Evolutionary conservation across 805 yeast species (phyloP), one percentile per base, ranked within the genome.

Genomic region (Lipomyces japonicus): DNA sequence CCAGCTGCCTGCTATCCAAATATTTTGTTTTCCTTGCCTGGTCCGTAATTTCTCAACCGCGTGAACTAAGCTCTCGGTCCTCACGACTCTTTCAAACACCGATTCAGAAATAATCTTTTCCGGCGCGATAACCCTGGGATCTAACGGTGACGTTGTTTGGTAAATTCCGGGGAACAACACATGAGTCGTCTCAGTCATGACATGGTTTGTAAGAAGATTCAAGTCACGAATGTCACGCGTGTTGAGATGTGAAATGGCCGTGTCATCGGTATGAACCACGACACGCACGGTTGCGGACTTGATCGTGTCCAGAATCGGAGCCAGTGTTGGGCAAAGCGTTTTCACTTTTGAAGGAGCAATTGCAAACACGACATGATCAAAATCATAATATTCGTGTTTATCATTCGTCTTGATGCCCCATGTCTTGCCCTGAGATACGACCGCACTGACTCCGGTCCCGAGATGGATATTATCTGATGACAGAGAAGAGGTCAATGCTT

Each of bases 1-100:
- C 57, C 57, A 53, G 36, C 55, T 50, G 16, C 51, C 57, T 4
- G 42, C 24, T 14, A 53, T 46, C 57, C 57, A 53, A 22, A 53
- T 44, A 16, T 50, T 50, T 16, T 50, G 51, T 16, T 44, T n/a
- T 4, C 57, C 57, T 32, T 50, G 57, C 16, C 40, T n/a, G 43
- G 22, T 35, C 25, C 51, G 48, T 42, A 53, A 24, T 39, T 34
- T 22, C 21, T 42, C 51, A n/a, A 53, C 44, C 9, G 57, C 55
- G 4, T 19, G 37, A 3, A 50, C 55, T 4, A 53, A 38, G 18
- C 34, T 51, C 6, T 39, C 35, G 3, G 57, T 36, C 4, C 57
- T 25, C 18, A 53, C 51, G 16, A 53, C 57, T 10, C 57, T 42
- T 39, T 53, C 55, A 30, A 53, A 53, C 12, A 24, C 34, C 39